Base-by-base conservation (phyloP, 805 yeast species). In the Lipomyces sp. region DNA sequence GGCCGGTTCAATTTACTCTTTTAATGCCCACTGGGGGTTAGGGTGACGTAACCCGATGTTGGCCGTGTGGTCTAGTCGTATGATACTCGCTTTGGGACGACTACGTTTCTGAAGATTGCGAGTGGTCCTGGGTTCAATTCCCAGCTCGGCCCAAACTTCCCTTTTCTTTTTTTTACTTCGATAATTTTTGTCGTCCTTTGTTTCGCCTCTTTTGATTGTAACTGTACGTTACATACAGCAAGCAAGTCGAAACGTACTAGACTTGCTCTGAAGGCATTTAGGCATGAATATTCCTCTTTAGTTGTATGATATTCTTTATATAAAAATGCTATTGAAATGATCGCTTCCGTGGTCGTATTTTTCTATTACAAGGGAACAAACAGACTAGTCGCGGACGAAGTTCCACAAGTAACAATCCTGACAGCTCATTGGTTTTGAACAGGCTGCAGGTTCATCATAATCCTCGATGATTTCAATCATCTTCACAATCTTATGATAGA, bases 401-500 rank as follows among this genome's bases (percentile, higher is more conserved):
- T 58, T 51, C 72, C 72, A 70, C 66, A 60, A 35, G 48, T 50
- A 65, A 48, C 72, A 70, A 33, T 70, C 72, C 7, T 18, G 56
- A 56, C 72, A 70, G 15, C 55, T 56, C 61, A 30, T 18, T 8
- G 37, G 55, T 30, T 34, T 11, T 50, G 34, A 51, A 75, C 98
- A 94, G 42, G 76, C 75, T 0, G 98, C 93, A 0, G 96, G 89
- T 54, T 82, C 85, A 70, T 94, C 92, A 76, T 93, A 92, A 2
- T 79, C 83, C 73, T 82, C 75, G 13, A 95, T 80, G 6, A 95
- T 84, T 15, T 89, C 89, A 75, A 95, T 91, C 2, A 95, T 97
- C 0, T 92, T 89, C 73, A 90, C 95, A 62, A 95, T 91, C 55
- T 97, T 82, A 77, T 95, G 99, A 77, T 94, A 92, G 69, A 90